Evolutionary conservation across 495 filamentous ascomycete genomes (phyloP), one percentile per base, ranked within the genome.

Genomic region (Podospora pseudoanserina): DNA sequence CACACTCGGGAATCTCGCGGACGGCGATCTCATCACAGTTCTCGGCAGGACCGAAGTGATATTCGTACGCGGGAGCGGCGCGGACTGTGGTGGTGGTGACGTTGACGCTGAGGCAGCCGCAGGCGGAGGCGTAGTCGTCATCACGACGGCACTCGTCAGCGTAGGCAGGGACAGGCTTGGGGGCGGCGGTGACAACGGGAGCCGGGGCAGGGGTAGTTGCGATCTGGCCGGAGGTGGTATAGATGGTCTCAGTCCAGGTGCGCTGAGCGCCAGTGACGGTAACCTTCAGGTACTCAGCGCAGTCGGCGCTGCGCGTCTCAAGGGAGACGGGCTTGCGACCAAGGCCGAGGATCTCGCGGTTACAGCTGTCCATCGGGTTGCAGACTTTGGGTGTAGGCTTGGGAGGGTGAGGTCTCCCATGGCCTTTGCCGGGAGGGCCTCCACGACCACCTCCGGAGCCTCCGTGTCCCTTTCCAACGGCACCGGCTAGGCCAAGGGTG

Each of bases 231-330:
- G 54, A 18, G 54, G 54, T 56, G 5, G 54, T 56, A 13, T 56
- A 56, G 54, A 56, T 56, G 16, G 54, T 56, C 11, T 56, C 54
- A 13, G 58, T 60, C 58, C 58, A 60, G 19, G 58, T 60, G 58
- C 58, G 58, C 58, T 60, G 58, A 27, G 58, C 58, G 26, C 58
- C 58, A 23, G 58, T 60, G n/a, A 60, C 58, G 58, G 58, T 60
- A 0, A 60, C 58, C 58, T 60, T 60, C 19, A 30, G 23, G n/a
- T 20, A 60, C 2, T 15, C 58, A 23, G 58, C 18, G 27, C 58
- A 60, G 58, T 30, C 58, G 58, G 58, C 27, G n/a, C 15, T 16
- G n/a, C 58, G 58, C 27, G 27, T 30, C 58, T 60, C 58, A 23
- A 60, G 58, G 27, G 58, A 2, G 27, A 60, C 2, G 15, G 58